Base-by-base conservation (phyloP, 2,329 filamentous ascomycete species). In the Botrytis aclada region DNA sequence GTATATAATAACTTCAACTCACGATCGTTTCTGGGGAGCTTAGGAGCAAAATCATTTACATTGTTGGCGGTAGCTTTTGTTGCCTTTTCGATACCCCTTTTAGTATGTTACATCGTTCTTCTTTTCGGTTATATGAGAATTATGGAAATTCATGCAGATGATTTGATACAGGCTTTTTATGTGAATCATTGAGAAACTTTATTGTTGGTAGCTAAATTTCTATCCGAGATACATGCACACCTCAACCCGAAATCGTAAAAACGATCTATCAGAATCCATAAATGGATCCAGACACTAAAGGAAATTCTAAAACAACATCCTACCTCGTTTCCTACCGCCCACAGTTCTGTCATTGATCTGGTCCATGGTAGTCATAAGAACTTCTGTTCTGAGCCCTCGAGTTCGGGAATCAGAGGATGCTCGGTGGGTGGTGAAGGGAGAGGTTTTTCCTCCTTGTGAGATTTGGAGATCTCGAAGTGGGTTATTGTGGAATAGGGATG, bases 61-160 rank as follows among this genome's bases (percentile, higher is more conserved):
- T 69, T 56, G 14, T 69, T 32, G 65, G 34, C 5, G 47, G 65
- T 41, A 41, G 37, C n/a, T 56, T 41, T 41, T 65, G 65, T 32
- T 41, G n/a, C 56, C 47, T 69, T 69, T 69, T 69, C 65, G 65
- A 69, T 69, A 69, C 65, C 65, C 65, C 37, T 56, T 69, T 64
- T 64, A 45, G 39, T 64, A 32, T 64, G n/a, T 32, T 41, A 54
- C 34, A n/a, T 51, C 7, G 12, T 37, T 66, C 25, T 34, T 47
- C 25, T 37, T 51, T n/a, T 51, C 43, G 9, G n/a, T 7, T 60
- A 10, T 60, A 34, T 25, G 18, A 60, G 29, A 34, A 10, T 2
- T 10, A 34, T 34, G 18, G 10, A 12, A 60, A 34, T 34, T 32
- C 7, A 41, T 0, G 7, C n/a, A 56, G n/a, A 56, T 32, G 25